Percentiles rank a stretch among this genome's conserved stretches.
phyloP scores from a whole-genome alignment of 805 yeast species.

The Sugiyamaella qingdaonensis region DNA sequence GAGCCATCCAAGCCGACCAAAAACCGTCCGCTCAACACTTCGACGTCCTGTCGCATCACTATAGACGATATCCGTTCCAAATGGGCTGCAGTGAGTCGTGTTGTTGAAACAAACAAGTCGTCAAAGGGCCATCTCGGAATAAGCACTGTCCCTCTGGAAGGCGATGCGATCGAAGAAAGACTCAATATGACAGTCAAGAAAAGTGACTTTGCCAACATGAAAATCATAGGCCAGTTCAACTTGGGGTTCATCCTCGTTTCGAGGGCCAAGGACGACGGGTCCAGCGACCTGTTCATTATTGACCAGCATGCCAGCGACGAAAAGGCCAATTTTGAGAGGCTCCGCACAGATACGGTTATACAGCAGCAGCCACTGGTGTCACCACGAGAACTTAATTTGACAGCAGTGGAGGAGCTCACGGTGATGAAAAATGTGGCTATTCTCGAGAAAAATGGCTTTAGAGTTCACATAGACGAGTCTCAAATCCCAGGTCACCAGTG shows the following conservation, averaged over 20 bases:
- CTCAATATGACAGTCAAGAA: constrained; percentile 63
- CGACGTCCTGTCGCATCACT: not conserved
- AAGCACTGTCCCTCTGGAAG: constrained; percentile 25
- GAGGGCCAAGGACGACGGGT: constrained; percentile 28
- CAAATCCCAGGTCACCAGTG: constrained; percentile 55
- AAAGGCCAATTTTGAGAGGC: constrained; percentile 78
- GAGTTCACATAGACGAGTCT: constrained; percentile 47
- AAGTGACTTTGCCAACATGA: constrained; percentile 69
- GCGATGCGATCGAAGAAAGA: constrained; percentile 46
- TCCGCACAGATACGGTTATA: constrained; percentile 53
- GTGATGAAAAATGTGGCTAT: constrained; percentile 56
- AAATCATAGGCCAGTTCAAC: constrained; percentile 88
- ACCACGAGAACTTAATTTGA: constrained; percentile 56
- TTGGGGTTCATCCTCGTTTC: constrained; percentile 86
- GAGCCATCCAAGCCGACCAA: constrained; percentile 6
- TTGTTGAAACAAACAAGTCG: not conserved
- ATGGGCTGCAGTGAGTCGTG: not conserved
- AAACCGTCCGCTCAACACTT: not conserved
- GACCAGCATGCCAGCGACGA: constrained; percentile 99
- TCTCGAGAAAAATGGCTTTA: constrained; percentile 76
- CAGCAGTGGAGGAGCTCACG: constrained; percentile 71
- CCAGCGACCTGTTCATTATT: constrained; percentile 70
- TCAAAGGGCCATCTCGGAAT: not conserved
- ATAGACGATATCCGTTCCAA: not conserved
- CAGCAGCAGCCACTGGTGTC: constrained; percentile 66